Percentiles rank a stretch among this genome's conserved stretches.
Conservation (phyloP, 768 basidiomycete genomes). For the Suillus subalutaceus region DNA sequence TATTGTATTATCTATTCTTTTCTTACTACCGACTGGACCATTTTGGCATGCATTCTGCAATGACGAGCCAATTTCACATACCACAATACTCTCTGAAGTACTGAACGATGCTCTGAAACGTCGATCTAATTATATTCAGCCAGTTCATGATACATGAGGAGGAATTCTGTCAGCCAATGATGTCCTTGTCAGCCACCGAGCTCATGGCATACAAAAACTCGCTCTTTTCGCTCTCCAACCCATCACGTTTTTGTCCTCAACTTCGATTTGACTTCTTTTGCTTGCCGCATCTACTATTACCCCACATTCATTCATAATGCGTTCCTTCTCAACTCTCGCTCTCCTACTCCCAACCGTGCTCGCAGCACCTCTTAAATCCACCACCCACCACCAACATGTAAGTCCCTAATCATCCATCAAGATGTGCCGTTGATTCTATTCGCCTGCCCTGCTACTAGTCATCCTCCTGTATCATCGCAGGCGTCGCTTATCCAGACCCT, state of each 20-base stretch:
- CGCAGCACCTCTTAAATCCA: slow-evolving; percentile 19
- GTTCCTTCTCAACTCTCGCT: slow-evolving; percentile 17
- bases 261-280: not conserved
- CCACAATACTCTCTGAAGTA: too few species aligned
- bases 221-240: not conserved
- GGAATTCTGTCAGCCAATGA: not conserved
- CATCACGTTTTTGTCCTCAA: not conserved
- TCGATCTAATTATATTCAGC: too few species aligned
- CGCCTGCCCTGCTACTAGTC: slow-evolving; percentile 13
- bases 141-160: too few species aligned
- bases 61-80: not conserved
- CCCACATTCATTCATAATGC: slow-evolving; percentile 25
- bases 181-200: slow-evolving; percentile 6
- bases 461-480: slow-evolving; percentile 26
- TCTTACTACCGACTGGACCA: not conserved
- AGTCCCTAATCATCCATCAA: not conserved
- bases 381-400: not conserved
- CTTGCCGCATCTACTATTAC: not conserved
- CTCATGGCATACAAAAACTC: not conserved
- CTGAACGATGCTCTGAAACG: too few species aligned
- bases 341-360: slow-evolving; percentile 23
- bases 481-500: slow-evolving; percentile 28
- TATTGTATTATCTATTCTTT: slow-evolving; percentile 26
- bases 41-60: not conserved
- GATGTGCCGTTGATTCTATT: slow-evolving; percentile 1